Evolutionary conservation across 148 eudicot genomes (phyloP), one percentile per base, ranked within the genome.

Genomic region (Fagopyrum homotropicum): DNA sequence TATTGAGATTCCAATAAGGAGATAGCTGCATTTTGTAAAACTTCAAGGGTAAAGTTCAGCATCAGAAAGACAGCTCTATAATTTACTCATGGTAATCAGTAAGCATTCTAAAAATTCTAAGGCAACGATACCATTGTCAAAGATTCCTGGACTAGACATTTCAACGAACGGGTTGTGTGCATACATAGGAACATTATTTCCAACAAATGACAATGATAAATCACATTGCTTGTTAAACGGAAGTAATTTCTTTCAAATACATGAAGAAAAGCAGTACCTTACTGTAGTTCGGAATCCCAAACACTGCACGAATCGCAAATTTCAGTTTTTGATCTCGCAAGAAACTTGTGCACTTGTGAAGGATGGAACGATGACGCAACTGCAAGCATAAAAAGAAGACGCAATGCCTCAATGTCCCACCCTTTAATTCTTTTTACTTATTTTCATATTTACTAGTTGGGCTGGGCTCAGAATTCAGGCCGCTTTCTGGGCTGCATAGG

Each of bases 101-200:
- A 14, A 49, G 52, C 52, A 49, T 12, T 12, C 52, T 49, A 0
- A 9, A 49, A 49, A 49, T 49, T 12, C 52, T 49, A 49, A 49
- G 52, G 52, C 52, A 9, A 49, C 3, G 52, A 49, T 49, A 6
- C 9, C 40, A 35, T 35, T 35, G 40, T 0, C 12, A 49, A 49
- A 49, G 12, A 12, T 49, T 49, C 69, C 49, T 79, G 56, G 40
- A 76, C 61, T 69, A 56, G 26, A 6, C 82, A 77, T 71, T 80
- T 83, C 76, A 57, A 77, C 85, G 63, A 80, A 52, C 83, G 75
- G 45, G 45, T 80, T 45, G 75, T 22, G 80, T 80, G 83, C 85
- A 75, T 71, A 5, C 48, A 55, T 46, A 0, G 30, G 26, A 47
- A 14, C 40, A 3, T 66, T 12, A 3, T 40, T 66, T 14, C 3